Base-by-base conservation (phyloP, 2,329 filamentous ascomycete species). In the Penicillium brasilianum region DNA sequence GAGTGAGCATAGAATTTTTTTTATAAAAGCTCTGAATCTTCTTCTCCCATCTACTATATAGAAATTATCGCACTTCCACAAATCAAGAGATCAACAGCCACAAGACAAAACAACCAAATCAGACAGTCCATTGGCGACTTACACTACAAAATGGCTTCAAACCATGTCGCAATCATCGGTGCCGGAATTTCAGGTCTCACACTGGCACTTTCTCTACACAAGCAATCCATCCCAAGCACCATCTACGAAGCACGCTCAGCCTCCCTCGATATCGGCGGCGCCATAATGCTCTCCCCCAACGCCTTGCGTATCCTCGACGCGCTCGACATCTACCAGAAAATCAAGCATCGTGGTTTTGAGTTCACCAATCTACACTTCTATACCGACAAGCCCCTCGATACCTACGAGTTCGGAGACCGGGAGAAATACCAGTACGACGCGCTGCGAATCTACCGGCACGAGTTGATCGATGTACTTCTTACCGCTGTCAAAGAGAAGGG, bases 271-370 rank as follows among this genome's bases (percentile, higher is more conserved):
- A 81, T 82, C 25, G 82, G 83, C 18, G 85, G 85, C 2, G 84
- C 83, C 0, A 76, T 88, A 32, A 85, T 87, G 81, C 79, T 88
- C 2, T 85, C 85, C 0, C 85, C 86, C 5, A 88, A 88, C 56
- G 83, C 84, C 0, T 78, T 88, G 1, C 78, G 79, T 4, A 76
- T 87, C 41, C 77, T 88, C 0, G 82, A 87, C 62, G 71, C 68
- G 0, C 71, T 88, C 0, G 81, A 77, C 0, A 73, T 86, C 2
- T 85, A 85, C 66, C 49, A 77, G 1, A 75, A 77, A 2, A 75
- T 87, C 53, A 73, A 74, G 8, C 63, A 73, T 0, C 75, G 80
- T 9, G 82, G 81, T 44, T 85, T 80, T 72, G 77, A 82, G n/a
- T 86, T 87, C 61, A 79, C 84, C 1, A 74, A 73, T 0, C 75